Evolutionary conservation across 805 yeast genomes (phyloP), one percentile per base, ranked within the genome.

Genomic region (Tetrapisispora pingtungensis): DNA sequence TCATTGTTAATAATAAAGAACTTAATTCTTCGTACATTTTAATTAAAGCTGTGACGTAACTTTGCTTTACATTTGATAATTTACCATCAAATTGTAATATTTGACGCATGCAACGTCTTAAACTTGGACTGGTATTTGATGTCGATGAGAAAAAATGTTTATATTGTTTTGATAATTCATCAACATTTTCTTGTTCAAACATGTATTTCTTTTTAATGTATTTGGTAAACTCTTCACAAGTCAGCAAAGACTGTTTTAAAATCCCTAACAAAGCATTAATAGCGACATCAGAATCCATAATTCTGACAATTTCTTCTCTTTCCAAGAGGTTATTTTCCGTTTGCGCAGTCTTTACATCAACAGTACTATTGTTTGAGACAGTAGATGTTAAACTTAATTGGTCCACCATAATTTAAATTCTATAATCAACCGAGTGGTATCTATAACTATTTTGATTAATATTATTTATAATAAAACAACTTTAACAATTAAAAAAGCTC

Each of bases 1-100:
- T 72, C 50, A 88, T 78, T 3, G 87, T 77, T 17, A 77, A 71
- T 15, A 84, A 71, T 49, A 93, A 70, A 0, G 95, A 80, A 13
- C 69, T 64, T 46, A 93, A 67, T 62, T 93, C 97, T 54, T 85
- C 95, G 55, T 80, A 78, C 87, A 93, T 93, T 33, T 78, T 80
- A 52, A 78, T 81, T 56, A 93, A 68, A 1, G 93, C 88, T 40
- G 79, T 79, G 30, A 85, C 83, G 64, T 80, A 89, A 7, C 89
- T 78, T 34, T 74, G 70, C 14, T 88, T 85, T 13, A 86, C 94
- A 40, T 73, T 75, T 13, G 75, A 72, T 36, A 85, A 64, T 50
- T 80, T 78, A 49, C 89, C 96, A 62, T 89, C 96, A 52, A 81
- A 77, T 49, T 75, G 79, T 42, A 89, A 70, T 31, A 89, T 73